A percentile compares a stretch with the other conserved stretches of the same genome.
phyloP scores from a whole-genome alignment of 2,329 filamentous ascomycete genomes.

The Diaporthe ilicicola region DNA sequence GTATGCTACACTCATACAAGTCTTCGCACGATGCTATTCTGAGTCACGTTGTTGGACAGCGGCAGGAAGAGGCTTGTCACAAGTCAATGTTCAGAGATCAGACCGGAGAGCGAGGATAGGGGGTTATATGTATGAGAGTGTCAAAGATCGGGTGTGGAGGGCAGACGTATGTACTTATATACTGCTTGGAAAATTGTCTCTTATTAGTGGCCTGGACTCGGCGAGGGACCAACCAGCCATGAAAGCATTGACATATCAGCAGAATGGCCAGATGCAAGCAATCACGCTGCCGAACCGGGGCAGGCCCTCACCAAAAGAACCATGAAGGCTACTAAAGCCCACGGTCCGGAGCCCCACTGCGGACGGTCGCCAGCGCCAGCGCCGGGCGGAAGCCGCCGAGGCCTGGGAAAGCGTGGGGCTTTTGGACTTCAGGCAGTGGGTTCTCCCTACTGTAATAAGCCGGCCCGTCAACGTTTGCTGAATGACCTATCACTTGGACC shows the following conservation, averaged over 20 bases:
- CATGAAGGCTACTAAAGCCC: background rate
- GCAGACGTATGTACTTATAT: background rate
- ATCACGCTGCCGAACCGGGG: conserved; percentile 17
- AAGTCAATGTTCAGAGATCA: background rate
- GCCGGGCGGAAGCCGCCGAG: conserved; percentile 28
- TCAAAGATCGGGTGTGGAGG: background rate
- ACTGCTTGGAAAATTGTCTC: background rate
- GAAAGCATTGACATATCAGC: background rate
- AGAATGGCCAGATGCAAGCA: conserved; percentile 12
- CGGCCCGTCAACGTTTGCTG: background rate
- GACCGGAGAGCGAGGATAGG: background rate
- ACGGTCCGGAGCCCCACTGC: conserved; percentile 24
- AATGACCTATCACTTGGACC: conserved; percentile 9
- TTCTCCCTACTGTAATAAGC: background rate
- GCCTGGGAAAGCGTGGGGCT: conserved; percentile 6
- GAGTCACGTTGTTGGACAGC: background rate
- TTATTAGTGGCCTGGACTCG: background rate
- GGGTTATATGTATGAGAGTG: background rate
- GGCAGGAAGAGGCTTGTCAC: background rate
- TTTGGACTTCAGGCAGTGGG: background rate
- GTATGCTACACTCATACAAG: conserved; percentile 3
- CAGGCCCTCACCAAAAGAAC: background rate
- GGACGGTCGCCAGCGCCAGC: conserved; percentile 27
- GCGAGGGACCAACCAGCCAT: background rate
- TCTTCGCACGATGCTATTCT: conserved; percentile 18